These are phyloP conservation scores for Suhomyces xylopsoci DNA, from an alignment of 805 yeast species.

Conservation along the genomic window DNA sequence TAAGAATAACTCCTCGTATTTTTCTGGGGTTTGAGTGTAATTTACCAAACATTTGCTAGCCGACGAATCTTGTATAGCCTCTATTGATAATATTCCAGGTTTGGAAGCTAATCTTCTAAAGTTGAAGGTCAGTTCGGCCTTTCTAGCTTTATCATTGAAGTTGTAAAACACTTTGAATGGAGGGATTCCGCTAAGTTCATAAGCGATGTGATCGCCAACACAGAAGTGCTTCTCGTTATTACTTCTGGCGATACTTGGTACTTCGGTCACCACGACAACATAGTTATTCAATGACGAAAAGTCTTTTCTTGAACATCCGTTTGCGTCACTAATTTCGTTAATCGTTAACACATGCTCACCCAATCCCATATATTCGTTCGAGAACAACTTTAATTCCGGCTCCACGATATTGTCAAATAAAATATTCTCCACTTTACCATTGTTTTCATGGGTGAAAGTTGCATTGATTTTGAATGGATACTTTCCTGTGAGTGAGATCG, in stretches of 20 bases:
- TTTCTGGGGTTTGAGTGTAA: slow-evolving; percentile 31
- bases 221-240: slow-evolving; percentile 52
- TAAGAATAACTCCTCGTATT: slow-evolving; percentile 26
- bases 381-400: slow-evolving; percentile 19
- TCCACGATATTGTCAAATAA: slow-evolving; percentile 43
- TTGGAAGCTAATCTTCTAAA: slow-evolving; percentile 72
- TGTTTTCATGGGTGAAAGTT: slow-evolving; percentile 56
- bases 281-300: slow-evolving; percentile 39
- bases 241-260: slow-evolving; percentile 58
- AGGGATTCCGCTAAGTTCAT: slow-evolving; percentile 70
- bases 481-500: slow-evolving; percentile 53
- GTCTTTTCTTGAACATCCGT: slow-evolving; percentile 59
- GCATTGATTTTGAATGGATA: slow-evolving; percentile 62
- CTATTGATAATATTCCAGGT: slow-evolving; percentile 72
- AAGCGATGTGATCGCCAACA: slow-evolving; percentile 87
- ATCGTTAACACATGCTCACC: slow-evolving; percentile 70
- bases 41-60: slow-evolving; percentile 69
- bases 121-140: slow-evolving; percentile 47
- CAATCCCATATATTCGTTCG: slow-evolving; percentile 48
- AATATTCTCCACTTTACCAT: slow-evolving; percentile 50
- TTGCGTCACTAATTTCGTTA: slow-evolving; percentile 57
- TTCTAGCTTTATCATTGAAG: slow-evolving; percentile 61
- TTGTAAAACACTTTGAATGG: slow-evolving; percentile 76
- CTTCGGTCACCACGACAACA: slow-evolving; percentile 65
- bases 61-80: slow-evolving; percentile 69